phyloP scores from a whole-genome alignment of 2,329 filamentous ascomycete species.

The Colletotrichum sp. region DNA sequence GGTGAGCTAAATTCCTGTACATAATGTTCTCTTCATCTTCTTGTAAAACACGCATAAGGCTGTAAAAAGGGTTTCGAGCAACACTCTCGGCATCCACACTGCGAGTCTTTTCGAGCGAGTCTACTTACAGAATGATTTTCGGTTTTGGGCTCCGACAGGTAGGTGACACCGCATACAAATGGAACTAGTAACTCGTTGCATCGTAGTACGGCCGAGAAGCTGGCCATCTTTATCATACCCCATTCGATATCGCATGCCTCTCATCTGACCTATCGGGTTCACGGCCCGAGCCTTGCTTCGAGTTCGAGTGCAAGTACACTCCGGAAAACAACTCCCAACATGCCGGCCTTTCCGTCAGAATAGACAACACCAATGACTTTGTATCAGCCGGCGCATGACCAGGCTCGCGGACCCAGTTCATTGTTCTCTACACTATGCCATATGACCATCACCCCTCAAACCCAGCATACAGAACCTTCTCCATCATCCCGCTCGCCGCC shows the following conservation, averaged over 20 bases:
- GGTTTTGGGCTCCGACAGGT: neutral
- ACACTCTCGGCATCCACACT: too few species aligned
- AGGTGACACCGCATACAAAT: neutral
- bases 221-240: neutral
- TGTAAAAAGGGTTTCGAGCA: too few species aligned
- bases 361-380: neutral
- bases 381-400: neutral
- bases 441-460: neutral
- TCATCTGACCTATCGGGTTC: neutral
- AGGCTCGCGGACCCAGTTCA: neutral
- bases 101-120: neutral
- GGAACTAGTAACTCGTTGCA: neutral
- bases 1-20: too few species aligned
- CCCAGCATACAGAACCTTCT: slow-evolving; percentile 25
- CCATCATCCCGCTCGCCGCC: slow-evolving; percentile 43
- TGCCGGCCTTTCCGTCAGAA: neutral
- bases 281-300: neutral
- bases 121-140: rapidly evolving
- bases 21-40: too few species aligned
- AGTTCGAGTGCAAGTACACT: neutral
- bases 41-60: too few species aligned
- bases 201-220: neutral
- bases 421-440: too few species aligned
- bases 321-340: rapidly evolving
- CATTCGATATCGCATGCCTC: neutral